Percentiles rank a stretch among this genome's conserved stretches.
Conservation (phyloP, 768 basidiomycete species). For the Lentinula aciculospora region DNA sequence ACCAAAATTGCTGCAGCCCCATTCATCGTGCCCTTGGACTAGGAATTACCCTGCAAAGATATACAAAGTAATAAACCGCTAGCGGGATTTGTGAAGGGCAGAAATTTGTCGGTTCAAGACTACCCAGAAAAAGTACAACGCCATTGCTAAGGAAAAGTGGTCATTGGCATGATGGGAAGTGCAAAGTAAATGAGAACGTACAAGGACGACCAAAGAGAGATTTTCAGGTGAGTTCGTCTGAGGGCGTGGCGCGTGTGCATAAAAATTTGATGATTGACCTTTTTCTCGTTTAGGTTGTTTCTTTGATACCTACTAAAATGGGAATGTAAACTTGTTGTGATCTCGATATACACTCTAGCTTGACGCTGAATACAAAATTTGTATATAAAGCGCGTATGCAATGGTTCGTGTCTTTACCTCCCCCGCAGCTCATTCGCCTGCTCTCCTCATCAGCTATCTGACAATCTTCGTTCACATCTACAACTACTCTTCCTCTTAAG, state of each 20-base stretch:
- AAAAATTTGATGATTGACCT: neutral
- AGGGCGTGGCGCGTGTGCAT: neutral
- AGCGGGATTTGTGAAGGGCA: neutral
- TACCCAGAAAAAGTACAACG: slow-evolving; percentile 2
- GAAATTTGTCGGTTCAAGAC: neutral
- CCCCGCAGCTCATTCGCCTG: neutral
- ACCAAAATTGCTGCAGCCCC: too few species aligned
- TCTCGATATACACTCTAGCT: neutral
- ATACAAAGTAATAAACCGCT: neutral
- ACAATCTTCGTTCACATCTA: neutral
- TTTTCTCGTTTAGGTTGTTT: neutral
- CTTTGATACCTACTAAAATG: slow-evolving; percentile 1
- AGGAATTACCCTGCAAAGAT: neutral
- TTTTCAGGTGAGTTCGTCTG: neutral
- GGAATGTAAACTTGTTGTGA: neutral
- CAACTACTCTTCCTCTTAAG: neutral
- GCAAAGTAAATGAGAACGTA: neutral
- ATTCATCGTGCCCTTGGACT: too few species aligned
- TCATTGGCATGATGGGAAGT: neutral
- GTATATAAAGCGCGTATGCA: slow-evolving; percentile 5
- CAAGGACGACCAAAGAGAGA: slow-evolving; percentile 6
- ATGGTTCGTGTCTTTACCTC: neutral
- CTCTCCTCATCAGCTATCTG: neutral
- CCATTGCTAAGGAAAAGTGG: neutral
- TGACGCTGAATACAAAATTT: neutral